Evolutionary conservation across 75 land plant genomes (phyloP).

Genomic region (Isoetes taiwanensis): DNA sequence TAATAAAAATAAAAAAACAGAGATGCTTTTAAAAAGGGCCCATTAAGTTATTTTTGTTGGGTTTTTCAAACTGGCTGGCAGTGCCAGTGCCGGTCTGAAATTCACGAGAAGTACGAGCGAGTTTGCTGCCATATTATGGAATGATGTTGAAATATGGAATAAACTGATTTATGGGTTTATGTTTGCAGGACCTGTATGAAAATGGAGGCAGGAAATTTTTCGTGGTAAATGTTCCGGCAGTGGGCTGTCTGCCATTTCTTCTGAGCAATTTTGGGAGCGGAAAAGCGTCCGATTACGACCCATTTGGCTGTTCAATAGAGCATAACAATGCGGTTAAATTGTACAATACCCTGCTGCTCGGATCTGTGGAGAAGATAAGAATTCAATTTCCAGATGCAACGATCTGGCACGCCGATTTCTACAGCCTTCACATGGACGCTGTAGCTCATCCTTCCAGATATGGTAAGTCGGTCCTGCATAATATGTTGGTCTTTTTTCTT

Average conservation of each 20-base stretch:
- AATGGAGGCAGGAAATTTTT: not conserved
- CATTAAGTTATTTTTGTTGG: too few species aligned
- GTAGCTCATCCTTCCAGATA: not conserved
- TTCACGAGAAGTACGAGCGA: too few species aligned
- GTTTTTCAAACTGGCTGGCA: too few species aligned
- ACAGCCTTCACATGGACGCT: not conserved
- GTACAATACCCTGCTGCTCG: not conserved
- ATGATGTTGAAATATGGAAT: too few species aligned
- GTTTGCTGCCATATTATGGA: too few species aligned
- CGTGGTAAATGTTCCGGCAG: conserved; percentile 3
- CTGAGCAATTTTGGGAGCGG: not conserved
- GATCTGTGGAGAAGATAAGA: not conserved
- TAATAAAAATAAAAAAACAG: not conserved
- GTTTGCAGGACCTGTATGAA: not conserved
- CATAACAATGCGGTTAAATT: not conserved
- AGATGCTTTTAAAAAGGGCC: too few species aligned
- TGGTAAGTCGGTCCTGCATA: not conserved
- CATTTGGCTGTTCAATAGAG: not conserved
- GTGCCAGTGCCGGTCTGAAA: too few species aligned
- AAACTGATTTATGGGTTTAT: too few species aligned
- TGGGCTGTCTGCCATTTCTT: conserved; percentile 2
- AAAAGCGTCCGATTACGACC: not conserved
- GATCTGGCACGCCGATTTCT: not conserved
- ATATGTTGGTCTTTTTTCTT: too few species aligned
- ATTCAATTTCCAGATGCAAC: not conserved